Evolutionary conservation across 1,284 basidiomycete species (phyloP).

Genomic region (Trametes pubescens): DNA sequence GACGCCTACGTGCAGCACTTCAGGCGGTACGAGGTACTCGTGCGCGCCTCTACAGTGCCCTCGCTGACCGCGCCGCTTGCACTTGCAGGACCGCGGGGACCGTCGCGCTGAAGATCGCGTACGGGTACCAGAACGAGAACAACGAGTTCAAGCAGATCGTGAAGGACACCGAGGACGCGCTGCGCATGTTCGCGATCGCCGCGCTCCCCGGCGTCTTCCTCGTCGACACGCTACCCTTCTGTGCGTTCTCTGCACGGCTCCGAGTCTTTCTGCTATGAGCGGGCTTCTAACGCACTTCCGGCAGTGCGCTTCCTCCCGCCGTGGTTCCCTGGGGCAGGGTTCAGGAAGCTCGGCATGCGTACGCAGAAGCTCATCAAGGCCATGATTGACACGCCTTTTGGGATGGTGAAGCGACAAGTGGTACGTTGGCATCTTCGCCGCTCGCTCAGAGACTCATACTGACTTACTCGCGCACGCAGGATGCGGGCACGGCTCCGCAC

Average conservation of each 20-base stretch:
- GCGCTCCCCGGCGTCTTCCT: constrained; percentile 26
- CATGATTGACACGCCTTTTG: constrained; percentile 33
- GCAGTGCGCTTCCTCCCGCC: constrained; percentile 33
- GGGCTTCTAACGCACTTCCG: not conserved
- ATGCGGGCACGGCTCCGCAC: constrained; percentile 27
- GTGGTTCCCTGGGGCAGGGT: constrained; percentile 39
- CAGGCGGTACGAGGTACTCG: constrained; percentile 26
- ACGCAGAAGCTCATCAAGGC: constrained; percentile 20
- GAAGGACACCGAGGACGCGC: constrained; percentile 16
- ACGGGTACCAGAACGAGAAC: constrained; percentile 29
- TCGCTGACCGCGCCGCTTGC: not conserved
- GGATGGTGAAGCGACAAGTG: constrained; percentile 34
- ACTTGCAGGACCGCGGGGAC: constrained; percentile 21
- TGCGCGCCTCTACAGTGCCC: too few species aligned
- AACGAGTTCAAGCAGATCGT: constrained; percentile 24
- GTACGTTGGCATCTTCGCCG: too few species aligned
- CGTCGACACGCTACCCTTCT: constrained; percentile 33
- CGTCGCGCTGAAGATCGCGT: constrained; percentile 31
- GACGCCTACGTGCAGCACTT: constrained; percentile 34
- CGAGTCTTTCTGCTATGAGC: not conserved
- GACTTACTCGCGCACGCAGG: constrained; percentile 13
- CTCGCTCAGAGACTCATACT: not conserved
- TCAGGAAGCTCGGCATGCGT: constrained; percentile 27
- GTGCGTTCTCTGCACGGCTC: constrained; percentile 13
- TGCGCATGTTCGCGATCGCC: constrained; percentile 16